A percentile compares a stretch with the other conserved stretches of the same genome.
Evolutionary conservation across 139 green algal genomes (phyloP).

Genomic region (Volvox reticuliferus): DNA sequence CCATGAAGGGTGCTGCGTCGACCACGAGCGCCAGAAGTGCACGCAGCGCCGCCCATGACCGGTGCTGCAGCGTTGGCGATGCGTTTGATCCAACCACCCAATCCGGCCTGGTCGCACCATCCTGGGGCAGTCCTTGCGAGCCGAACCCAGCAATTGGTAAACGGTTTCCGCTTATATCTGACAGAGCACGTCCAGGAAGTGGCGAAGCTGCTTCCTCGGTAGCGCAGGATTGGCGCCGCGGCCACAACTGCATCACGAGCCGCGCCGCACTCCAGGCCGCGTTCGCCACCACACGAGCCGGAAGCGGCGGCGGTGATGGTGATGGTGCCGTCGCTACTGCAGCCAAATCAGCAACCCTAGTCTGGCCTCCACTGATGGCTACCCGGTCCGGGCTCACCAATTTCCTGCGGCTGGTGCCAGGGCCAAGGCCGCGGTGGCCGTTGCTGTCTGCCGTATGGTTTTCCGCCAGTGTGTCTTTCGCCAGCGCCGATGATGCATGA

Average conservation of each 20-base stretch:
- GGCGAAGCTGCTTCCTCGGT: neutral
- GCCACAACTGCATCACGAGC: neutral
- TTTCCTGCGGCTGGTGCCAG: too few species aligned
- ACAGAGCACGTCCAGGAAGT: too few species aligned
- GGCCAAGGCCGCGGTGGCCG: neutral
- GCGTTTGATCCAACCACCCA: too few species aligned
- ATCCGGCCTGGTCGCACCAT: too few species aligned
- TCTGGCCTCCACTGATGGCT: neutral
- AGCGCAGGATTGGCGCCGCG: neutral
- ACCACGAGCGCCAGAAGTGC: neutral
- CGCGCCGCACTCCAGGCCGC: neutral
- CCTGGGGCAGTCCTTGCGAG: too few species aligned
- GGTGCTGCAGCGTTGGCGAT: neutral
- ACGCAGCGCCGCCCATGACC: neutral
- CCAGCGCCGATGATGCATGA: too few species aligned
- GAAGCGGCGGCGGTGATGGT: neutral
- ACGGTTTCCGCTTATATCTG: too few species aligned
- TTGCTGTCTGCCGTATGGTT: neutral
- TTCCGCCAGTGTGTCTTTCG: neutral
- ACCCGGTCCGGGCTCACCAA: too few species aligned
- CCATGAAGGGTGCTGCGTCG: neutral
- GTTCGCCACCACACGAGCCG: conserved; percentile 30
- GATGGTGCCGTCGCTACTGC: neutral
- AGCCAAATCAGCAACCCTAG: neutral
- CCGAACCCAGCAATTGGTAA: too few species aligned